Evolutionary conservation across 345 rosid species (phyloP).

Genomic region (Cardamine occulta): DNA sequence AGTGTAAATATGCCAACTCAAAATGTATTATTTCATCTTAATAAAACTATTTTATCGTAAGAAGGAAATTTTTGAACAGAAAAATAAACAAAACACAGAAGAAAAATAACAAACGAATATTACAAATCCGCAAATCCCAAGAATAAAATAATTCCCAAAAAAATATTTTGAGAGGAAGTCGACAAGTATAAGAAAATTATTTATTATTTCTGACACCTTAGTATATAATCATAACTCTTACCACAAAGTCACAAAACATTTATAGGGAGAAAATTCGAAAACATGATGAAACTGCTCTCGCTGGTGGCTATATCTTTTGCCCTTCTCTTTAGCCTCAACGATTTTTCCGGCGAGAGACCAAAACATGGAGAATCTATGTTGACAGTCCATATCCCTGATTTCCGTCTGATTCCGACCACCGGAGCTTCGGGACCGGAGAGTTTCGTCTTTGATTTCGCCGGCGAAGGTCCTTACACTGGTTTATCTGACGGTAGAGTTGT

Average conservation of each 20-base stretch:
- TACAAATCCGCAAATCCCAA: constrained; percentile 23
- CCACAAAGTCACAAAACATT: neutral
- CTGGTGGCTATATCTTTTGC: constrained; percentile 32
- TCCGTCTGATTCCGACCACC: constrained; percentile 34
- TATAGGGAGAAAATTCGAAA: neutral
- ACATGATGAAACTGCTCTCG: constrained; percentile 22
- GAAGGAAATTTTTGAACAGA: constrained; percentile 15
- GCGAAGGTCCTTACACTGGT: constrained; percentile 68
- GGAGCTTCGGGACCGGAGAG: constrained; percentile 73
- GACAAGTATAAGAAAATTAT: constrained; percentile 31
- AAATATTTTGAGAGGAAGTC: constrained; percentile 15
- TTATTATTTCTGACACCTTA: constrained; percentile 31
- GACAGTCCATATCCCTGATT: constrained; percentile 25
- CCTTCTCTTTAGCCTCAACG: constrained; percentile 3
- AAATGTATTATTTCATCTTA: neutral
- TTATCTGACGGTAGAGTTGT: constrained; percentile 71
- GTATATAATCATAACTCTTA: constrained; percentile 20
- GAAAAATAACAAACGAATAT: constrained; percentile 3
- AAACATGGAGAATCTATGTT: constrained; percentile 38
- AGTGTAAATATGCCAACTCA: constrained; percentile 10
- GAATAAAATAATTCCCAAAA: neutral
- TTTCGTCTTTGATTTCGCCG: constrained; percentile 55
- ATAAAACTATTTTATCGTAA: neutral
- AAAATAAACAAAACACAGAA: neutral
- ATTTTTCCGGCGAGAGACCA: constrained; percentile 23